Base-by-base conservation (phyloP, 176 grass and related monocot species). In the Rhipidocladum racemiflorum region DNA sequence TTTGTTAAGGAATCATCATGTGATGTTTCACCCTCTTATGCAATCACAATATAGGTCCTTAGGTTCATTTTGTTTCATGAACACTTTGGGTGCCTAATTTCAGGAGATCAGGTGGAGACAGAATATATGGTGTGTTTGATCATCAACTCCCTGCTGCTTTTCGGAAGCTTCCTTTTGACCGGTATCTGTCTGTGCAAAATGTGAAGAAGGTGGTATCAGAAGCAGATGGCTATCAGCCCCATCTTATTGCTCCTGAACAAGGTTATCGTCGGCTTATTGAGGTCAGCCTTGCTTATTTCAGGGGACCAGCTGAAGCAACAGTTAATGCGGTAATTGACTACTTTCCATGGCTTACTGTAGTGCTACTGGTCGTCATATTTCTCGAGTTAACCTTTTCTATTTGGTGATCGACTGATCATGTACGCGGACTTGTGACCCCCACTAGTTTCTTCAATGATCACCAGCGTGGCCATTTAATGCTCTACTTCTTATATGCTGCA, bases 171-270 rank as follows among this genome's bases (percentile, higher is more conserved):
- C 90, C 90, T 1, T 92, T 92, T 74, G 87, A 92, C 24, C 80
- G 72, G 14, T 76, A 92, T 70, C 75, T 92, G 18, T 88, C 90
- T 6, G 60, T 92, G 72, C 90, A 89, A 84, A 92, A 92, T 75
- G 90, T 92, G 53, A 92, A 92, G 83, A 89, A 86, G 68, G 83
- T 92, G 9, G 74, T 92, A 20, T 87, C 92, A 45, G 80, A 91
- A 86, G 92, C 92, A 50, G 92, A 94, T 83, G 92, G 92, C 42
- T 94, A 91, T 83, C 89, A 94, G 67, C 92, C 92, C 61, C 92
- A 94, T 72, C 86, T 94, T 39, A 94, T 94, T 44, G 89, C 92
- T 15, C 92, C 92, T 29, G 92, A 94, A 65, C 87, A 94, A 86
- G 92, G 92, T 46, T 92, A 92, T 29, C 83, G 87, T 24, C 86